phyloP scores from a whole-genome alignment of 1,284 basidiomycete species.

The Sanguinoderma infundibulare region DNA sequence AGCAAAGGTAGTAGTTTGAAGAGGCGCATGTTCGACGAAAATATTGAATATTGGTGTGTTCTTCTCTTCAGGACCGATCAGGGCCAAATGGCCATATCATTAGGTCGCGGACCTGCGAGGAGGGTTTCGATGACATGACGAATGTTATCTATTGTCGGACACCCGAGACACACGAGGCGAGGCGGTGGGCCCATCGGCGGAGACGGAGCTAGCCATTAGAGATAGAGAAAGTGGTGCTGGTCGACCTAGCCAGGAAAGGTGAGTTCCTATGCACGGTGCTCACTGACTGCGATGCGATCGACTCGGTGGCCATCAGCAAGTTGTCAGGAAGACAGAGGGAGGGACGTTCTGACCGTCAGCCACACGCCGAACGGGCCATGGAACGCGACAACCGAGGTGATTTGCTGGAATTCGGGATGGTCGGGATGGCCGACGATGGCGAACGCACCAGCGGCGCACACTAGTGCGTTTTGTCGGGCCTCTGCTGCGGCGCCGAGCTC shows the following conservation, averaged over 20 bases:
- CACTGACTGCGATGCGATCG: too few relatives aligned
- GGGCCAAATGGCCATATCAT: background rate
- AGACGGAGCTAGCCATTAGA: too few relatives aligned
- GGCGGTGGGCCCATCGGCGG: background rate
- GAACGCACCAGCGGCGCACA: background rate
- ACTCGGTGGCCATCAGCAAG: too few relatives aligned
- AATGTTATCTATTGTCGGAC: background rate
- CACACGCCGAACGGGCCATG: too few relatives aligned
- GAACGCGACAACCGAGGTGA: background rate
- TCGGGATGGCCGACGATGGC: background rate
- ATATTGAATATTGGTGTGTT: too few relatives aligned
- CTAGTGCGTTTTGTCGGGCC: background rate
- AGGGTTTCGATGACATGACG: conserved; percentile 2
- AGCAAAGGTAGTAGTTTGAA: too few relatives aligned
- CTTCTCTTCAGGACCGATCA: too few relatives aligned
- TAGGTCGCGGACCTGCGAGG: background rate
- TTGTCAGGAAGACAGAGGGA: too few relatives aligned
- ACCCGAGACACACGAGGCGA: background rate
- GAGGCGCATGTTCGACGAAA: too few relatives aligned
- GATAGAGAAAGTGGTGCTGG: too few relatives aligned
- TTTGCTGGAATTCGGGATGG: background rate
- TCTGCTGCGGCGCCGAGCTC: background rate
- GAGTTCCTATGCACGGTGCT: too few relatives aligned
- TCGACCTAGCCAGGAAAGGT: background rate
- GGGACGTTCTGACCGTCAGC: too few relatives aligned